Evolutionary conservation across 2,329 filamentous ascomycete species (phyloP), one percentile per base, ranked within the genome.

Genomic region (Fusarium fujikuroi): DNA sequence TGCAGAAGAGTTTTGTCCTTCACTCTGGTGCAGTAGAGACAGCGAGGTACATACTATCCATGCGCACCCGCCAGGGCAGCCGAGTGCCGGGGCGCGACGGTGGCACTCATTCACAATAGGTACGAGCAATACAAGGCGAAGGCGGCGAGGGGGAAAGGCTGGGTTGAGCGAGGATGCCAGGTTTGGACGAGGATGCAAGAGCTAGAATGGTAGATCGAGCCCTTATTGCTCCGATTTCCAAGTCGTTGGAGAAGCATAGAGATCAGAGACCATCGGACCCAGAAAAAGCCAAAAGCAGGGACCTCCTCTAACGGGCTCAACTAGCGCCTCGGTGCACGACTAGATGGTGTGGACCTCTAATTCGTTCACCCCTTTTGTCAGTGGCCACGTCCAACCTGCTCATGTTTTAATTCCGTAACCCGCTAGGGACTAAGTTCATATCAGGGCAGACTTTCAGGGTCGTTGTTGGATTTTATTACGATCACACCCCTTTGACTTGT

Each of bases 151-250:
- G 53, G 56, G 60, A 43, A 44, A 21, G 40, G 19, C n/a, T 59
- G 43, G 37, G 49, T 43, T 59, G 61, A 60, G 62, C 39, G 66
- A 69, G 68, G 64, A 69, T 63, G 60, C 63, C 69, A 64, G 57
- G 64, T 60, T 71, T 63, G 62, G 54, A 72, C 50, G 70, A 67
- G 62, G 63, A 69, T 72, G 57, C 63, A 58, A 72, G 60, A 72
- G 64, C 50, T 65, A 54, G 61, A 75, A 79, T 63, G 42, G n/a
- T 53, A 79, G 78, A 81, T 81, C 66, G 60, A 57, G 63, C 73
- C 61, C 79, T 76, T 70, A 81, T 81, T 81, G 80, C 77, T 72
- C 75, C 81, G 81, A 82, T 82, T 75, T 70, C 72, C 75, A 80
- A 60, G 72, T 52, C 66, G 49, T 36, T 70, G 76, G 75, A 75